Evolutionary conservation across 257 asterid species (phyloP).

Genomic region (Solanum piurae): DNA sequence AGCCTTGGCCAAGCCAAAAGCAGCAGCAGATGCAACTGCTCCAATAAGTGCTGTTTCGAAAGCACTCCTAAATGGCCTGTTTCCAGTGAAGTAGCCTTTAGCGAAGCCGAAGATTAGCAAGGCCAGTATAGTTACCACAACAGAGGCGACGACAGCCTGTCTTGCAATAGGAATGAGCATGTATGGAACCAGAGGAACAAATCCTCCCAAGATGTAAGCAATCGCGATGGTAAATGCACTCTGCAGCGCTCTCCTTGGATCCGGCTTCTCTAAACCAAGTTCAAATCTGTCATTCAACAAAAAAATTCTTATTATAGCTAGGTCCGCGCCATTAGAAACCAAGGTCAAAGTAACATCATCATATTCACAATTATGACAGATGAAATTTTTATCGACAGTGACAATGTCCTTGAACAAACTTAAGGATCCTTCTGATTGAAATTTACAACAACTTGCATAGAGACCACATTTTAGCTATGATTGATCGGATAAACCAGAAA

Average conservation of each 20-base stretch:
- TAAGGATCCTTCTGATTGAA: background rate
- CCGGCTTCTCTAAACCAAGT: conserved; percentile 92
- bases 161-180: conserved; percentile 46
- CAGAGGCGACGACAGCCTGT: conserved; percentile 66
- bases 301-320: background rate
- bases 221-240: conserved; percentile 79
- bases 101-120: conserved; percentile 69
- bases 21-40: conserved; percentile 96
- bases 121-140: conserved; percentile 52
- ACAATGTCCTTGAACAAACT: background rate
- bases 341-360: background rate
- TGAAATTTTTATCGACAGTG: background rate
- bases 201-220: conserved; percentile 74
- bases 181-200: conserved; percentile 81
- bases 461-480: background rate
- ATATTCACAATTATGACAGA: background rate
- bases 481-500: background rate
- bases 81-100: conserved; percentile 77
- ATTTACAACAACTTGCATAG: background rate
- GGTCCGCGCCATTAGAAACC: background rate
- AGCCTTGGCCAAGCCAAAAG: conserved; percentile 80
- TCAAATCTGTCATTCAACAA: conserved; percentile 52
- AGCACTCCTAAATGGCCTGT: conserved; percentile 57
- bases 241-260: conserved; percentile 77
- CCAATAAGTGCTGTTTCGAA: conserved; percentile 79